Base-by-base conservation (phyloP, 2,329 filamentous ascomycete genomes). In the Aspergillus spinulosporus region DNA sequence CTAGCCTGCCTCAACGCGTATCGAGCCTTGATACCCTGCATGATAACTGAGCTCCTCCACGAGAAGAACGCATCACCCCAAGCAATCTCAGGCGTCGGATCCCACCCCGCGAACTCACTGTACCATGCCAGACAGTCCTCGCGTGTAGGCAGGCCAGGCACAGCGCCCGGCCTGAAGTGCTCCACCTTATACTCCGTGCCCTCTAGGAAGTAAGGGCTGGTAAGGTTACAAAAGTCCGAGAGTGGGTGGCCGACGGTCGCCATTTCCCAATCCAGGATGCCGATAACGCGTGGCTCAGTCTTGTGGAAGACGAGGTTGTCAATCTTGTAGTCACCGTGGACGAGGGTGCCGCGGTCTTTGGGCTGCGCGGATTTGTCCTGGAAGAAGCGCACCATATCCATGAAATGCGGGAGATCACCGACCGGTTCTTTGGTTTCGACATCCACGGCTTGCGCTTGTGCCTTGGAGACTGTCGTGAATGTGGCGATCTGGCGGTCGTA, bases 191-290 rank as follows among this genome's bases (percentile, higher is more conserved):
- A 65, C 59, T 69, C 72, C 29, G 63, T 71, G 31, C 67, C 67
- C 43, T 66, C 68, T 37, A 74, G 61, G 49, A 68, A 67, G 62
- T 72, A 76, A 3, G 76, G 72, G 49, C 74, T 71, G 52, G 73
- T 78, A 64, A 97, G 80, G 74, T 97, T 97, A 72, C 87, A 87
- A 40, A 97, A 79, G 71, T 99, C 94, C 4, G 89, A 93, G 21
- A 97, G 83, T 1, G 94, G 94, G 72, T 99, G 93, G n/a, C 94
- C 94, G 53, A 97, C 87, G 0, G 94, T 97, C 36, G 91, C 92
- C 91, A 99, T 96, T 78, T 97, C 94, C 93, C 93, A 97, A 76
- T 99, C 94, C 4, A 97, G 77, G 53, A 97, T 92, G 3, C 93
- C 94, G 74, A 97, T 92, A 9, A 97, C 92, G 52, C 87, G 81